Conservation (phyloP, 1,284 basidiomycete genomes). For the Ceratobasidium sp. region DNA sequence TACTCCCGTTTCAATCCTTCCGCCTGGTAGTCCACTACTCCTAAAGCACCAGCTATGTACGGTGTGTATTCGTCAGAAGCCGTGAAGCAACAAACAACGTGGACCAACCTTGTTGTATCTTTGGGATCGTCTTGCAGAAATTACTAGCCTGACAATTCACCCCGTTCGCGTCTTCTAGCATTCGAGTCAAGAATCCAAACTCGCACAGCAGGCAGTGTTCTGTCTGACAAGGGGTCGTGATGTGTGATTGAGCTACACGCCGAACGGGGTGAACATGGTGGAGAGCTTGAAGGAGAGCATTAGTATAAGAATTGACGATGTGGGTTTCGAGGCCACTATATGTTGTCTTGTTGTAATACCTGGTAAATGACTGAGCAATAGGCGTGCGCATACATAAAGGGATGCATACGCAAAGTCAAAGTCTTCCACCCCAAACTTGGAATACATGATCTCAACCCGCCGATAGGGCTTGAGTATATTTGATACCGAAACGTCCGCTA, state of each 20-base stretch:
- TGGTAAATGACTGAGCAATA: conserved; percentile 55
- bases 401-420: conserved; percentile 91
- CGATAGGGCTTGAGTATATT: conserved; percentile 89
- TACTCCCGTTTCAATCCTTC: conserved; percentile 81
- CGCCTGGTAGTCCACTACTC: conserved; percentile 90
- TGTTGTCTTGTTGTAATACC: conserved; percentile 91
- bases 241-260: conserved; percentile 90
- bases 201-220: conserved; percentile 97
- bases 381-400: neutral
- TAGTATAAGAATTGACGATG: conserved; percentile 98
- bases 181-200: conserved; percentile 93
- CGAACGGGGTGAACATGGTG: conserved; percentile 88
- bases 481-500: conserved; percentile 47
- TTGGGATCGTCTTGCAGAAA: conserved; percentile 93
- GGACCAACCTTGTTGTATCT: conserved; percentile 75
- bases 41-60: conserved; percentile 83
- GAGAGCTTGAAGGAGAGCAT: conserved; percentile 90
- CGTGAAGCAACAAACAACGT: neutral
- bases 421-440: conserved; percentile 98
- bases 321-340: conserved; percentile 97
- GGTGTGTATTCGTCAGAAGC: conserved; percentile 53
- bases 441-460: conserved; percentile 97
- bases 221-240: conserved; percentile 85
- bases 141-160: conserved; percentile 97
- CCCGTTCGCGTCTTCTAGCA: conserved; percentile 95